Evolutionary conservation across 1,284 basidiomycete species (phyloP), one percentile per base, ranked within the genome.

Genomic region (Singerocomus rubriflavus): DNA sequence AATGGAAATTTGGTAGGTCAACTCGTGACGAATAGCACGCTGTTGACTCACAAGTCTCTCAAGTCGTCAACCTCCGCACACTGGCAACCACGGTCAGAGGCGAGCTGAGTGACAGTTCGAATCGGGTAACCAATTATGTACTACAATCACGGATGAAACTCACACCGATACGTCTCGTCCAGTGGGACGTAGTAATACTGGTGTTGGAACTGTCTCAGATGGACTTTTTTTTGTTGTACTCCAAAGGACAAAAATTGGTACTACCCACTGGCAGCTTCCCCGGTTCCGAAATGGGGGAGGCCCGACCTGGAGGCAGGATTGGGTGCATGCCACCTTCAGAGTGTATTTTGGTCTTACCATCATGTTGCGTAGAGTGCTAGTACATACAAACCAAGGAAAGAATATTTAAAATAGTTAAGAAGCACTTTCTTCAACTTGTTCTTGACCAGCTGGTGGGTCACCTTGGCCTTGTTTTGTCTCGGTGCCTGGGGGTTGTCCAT

Each of bases 401-500:
- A 2, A 17, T 39, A 62, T 40, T 51, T 41, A 40, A 42, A 36
- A 46, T 21, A 30, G 38, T 58, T 51, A 67, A 43, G 50, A 56
- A 35, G 53, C 47, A 27, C 48, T 46, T 52, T 65, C 58, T 47
- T 58, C 61, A 41, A 31, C 36, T 12, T 45, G 50, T 44, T 65
- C 52, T 45, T 58, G 63, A 34, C 50, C 48, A 17, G 32, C 40
- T 13, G 61, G 43, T 8, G 52, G 46, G 11, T 62, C 41, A 17
- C 62, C 62, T 48, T 55, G 53, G 16, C 62, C 62, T 48, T 55
- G 53, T 46, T 66, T 63, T n/a, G 31, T 42, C 29, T 54, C 51
- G 0, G 25, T 41, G 9, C 32, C 51, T 3, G 48, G 48, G 4
- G 59, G 48, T 35, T 38, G 53, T 36, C 44, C 56, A 3, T 46